Base-by-base conservation (phyloP, 768 basidiomycete species). In the Tricholoma flavovirens region DNA sequence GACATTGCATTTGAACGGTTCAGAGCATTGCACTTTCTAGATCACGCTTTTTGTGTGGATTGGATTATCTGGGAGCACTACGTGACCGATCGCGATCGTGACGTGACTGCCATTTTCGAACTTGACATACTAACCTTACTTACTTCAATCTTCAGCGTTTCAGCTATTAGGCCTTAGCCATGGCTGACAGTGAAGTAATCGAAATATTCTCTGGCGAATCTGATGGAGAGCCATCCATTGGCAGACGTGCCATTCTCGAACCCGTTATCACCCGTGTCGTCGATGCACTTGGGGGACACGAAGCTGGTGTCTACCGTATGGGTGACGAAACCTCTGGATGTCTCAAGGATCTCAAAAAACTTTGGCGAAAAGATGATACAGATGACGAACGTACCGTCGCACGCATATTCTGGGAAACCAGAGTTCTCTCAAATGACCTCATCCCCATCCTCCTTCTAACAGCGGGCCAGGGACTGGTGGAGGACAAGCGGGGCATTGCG, bases 331-430 rank as follows among this genome's bases (percentile, higher is more conserved):
- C 79, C n/a, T 74, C 75, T 57, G 88, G 88, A 2, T 96, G 93
- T 70, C 69, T 99, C 62, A 90, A 91, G 63, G 97, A 98, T 69
- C 77, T 99, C 58, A 98, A 98, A 74, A 90, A 86, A 62, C 80
- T 96, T 49, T 98, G 96, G 97, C 75, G 95, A 51, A 89, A 92
- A 69, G 97, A 99, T 70, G 97, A 98, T 65, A 87, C 87, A 0
- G 97, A 99, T 70, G 96, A 98, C 67, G 94, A 95, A 67, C 83
- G 97, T 15, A 98, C 94, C 0, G 89, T 98, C 1, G 93, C 96
- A 3, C 85, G 94, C 42, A 88, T 98, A 56, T 89, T 98, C 68
- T 91, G 87, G 82, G 86, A 90, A 60, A 83, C 88, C n/a, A 84
- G 91, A 15, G 82, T 94, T 24, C 74, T 98, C 15, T 79, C 84